Base-by-base conservation (phyloP, 495 filamentous ascomycete species). In the Sphaerosporella brunnea region DNA sequence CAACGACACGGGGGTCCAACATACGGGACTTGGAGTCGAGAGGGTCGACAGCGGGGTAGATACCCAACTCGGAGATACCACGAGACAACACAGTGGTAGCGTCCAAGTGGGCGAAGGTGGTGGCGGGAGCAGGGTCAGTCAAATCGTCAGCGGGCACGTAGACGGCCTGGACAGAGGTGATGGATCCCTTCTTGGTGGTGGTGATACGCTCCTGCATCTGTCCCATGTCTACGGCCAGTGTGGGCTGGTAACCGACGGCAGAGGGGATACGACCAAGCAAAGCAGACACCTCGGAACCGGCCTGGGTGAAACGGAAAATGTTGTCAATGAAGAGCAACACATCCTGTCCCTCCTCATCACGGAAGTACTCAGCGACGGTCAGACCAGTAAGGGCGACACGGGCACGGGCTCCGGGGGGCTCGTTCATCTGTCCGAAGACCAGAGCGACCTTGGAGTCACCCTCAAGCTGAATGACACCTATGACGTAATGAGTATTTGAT, bases 361-460 rank as follows among this genome's bases (percentile, higher is more conserved):
- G 80, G 79, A 97, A 97, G 68, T 93, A 85, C 67, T 96, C 87
- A 53, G 85, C 84, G 53, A 95, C 74, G 48, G 85, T 93, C 55
- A 80, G 62, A 69, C 79, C 90, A 66, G 90, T 97, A 59, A 97
- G 80, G 66, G 90, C 90, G 65, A 97, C 90, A 88, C 90, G 90
- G 66, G 90, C 90, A 84, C 90, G 90, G 66, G 90, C 90, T 74
- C 90, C 90, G 51, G 90, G 90, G 66, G 90, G 90, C 72, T 97
- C 90, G 78, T 97, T 96, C 90, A 97, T 97, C 74, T 97, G 90
- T 75, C 90, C 90, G 75, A 97, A 97, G 55, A 96, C 90, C 55
- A 97, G 77, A 53, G 90, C 84, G 72, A 96, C 90, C 81, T 97
- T 97, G 67, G 90, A 97, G 61, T 93, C 86, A 70, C 90, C 90